Percentiles rank a stretch among this genome's conserved stretches.
phyloP scores from a whole-genome alignment of 2,329 filamentous ascomycete species.

The Aschersonia sp. region DNA sequence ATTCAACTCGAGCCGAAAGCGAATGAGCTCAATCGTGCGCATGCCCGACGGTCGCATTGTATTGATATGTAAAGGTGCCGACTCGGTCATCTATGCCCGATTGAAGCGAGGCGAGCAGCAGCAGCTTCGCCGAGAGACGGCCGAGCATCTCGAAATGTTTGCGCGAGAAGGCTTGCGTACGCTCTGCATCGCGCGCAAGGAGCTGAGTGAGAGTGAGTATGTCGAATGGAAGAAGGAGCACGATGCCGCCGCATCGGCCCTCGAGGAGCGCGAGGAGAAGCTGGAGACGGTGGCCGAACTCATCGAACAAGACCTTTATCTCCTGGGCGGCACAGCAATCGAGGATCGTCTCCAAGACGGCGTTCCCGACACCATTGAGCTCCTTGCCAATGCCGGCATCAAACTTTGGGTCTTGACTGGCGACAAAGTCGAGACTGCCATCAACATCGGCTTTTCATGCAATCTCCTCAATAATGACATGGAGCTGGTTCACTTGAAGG shows the following conservation, averaged over 20 bases:
- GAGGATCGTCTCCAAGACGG: conserved; percentile 95
- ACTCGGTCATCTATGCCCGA: conserved; percentile 92
- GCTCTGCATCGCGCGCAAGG: conserved; percentile 77
- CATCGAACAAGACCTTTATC: conserved; percentile 78
- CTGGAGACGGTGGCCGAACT: conserved; percentile 77
- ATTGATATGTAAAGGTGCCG: conserved; percentile 92
- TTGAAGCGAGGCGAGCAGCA: conserved; percentile 73
- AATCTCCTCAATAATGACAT: conserved; percentile 95
- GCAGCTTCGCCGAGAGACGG: conserved; percentile 69
- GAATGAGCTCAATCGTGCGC: conserved; percentile 92
- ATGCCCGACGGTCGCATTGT: conserved; percentile 87
- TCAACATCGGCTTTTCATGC: conserved; percentile 99
- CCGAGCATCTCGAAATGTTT: conserved; percentile 93
- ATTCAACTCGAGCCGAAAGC: conserved; percentile 91
- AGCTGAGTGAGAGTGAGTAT: conserved; percentile 73
- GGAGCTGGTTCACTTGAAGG: conserved; percentile 84
- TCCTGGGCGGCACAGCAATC: conserved; percentile 90
- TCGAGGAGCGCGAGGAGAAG: conserved; percentile 83
- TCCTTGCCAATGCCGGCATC: conserved; percentile 86
- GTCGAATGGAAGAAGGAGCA: conserved; percentile 73
- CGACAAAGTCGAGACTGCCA: conserved; percentile 97
- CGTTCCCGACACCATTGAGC: conserved; percentile 85
- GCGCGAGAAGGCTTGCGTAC: conserved; percentile 89
- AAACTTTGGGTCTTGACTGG: conserved; percentile 98
- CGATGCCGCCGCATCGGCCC: conserved; percentile 69